Evolutionary conservation across 495 filamentous ascomycete species (phyloP).

Genomic region (Aspergillus heteromorphus): DNA sequence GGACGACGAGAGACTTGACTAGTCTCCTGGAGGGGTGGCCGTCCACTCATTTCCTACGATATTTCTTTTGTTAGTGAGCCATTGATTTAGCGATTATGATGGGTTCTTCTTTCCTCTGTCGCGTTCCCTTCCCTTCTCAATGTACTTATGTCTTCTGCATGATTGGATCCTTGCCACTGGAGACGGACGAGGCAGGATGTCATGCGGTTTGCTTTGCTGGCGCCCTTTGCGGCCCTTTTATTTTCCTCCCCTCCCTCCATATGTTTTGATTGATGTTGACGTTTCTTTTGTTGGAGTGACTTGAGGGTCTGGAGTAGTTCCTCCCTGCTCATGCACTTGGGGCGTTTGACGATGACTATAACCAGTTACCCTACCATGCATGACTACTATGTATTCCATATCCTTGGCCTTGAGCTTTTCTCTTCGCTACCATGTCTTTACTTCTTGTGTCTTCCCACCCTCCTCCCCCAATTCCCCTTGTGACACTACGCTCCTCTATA

Average conservation of each 20-base stretch:
- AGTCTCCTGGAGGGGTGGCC: background rate
- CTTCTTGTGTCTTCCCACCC: conserved; percentile 9
- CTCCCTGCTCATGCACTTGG: conserved; percentile 13
- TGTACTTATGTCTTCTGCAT: conserved; percentile 12
- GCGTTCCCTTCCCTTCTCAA: background rate
- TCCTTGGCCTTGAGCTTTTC: conserved; percentile 17
- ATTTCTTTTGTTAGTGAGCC: conserved; percentile 23
- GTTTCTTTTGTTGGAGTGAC: conserved; percentile 21
- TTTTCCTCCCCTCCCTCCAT: background rate
- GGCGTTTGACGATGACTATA: conserved; percentile 12
- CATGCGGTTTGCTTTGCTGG: background rate
- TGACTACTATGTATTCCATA: conserved; percentile 10
- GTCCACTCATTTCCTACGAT: background rate
- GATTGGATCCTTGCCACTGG: conserved; percentile 15
- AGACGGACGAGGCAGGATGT: conserved; percentile 2
- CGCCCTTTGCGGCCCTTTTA: background rate
- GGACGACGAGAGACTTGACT: background rate
- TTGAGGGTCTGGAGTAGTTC: conserved; percentile 15
- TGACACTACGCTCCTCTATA: conserved; percentile 4
- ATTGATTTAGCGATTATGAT: conserved; percentile 21
- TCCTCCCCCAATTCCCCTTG: conserved; percentile 8
- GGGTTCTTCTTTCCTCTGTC: conserved; percentile 11
- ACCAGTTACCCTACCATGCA: conserved; percentile 8
- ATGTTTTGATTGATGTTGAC: conserved; percentile 12
- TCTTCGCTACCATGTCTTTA: conserved; percentile 3